These are phyloP conservation scores for Tripterygium wilfordii DNA, from an alignment of 177 flowering plant genomes.

Conservation along the genomic window DNA sequence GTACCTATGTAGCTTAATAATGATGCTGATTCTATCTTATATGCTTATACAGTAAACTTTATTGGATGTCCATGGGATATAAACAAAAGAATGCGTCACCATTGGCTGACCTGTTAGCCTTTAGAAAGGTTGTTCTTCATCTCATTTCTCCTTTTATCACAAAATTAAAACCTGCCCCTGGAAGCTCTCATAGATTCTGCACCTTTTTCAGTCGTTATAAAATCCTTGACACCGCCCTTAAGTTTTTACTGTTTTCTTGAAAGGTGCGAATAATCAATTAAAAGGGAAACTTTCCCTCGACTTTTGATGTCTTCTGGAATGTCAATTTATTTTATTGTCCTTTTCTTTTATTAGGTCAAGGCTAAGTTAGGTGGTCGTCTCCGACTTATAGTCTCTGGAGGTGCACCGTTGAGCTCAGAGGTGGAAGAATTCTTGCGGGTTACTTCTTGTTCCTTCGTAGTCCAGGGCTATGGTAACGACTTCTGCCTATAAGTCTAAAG, in stretches of 20 bases:
- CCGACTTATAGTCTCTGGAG: slow-evolving; percentile 84
- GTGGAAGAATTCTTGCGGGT: slow-evolving; percentile 90
- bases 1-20: background rate
- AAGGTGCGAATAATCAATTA: background rate
- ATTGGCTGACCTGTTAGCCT: slow-evolving; percentile 81
- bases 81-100: slow-evolving; percentile 77
- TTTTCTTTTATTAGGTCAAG: slow-evolving; percentile 45
- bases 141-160: too few species aligned
- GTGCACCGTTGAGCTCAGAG: slow-evolving; percentile 78
- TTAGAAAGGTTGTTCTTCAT: slow-evolving; percentile 64
- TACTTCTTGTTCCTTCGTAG: slow-evolving; percentile 72
- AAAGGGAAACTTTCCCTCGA: background rate
- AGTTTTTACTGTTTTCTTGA: background rate
- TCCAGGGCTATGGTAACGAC: slow-evolving; percentile 84
- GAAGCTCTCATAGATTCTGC: too few species aligned
- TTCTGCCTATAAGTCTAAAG: background rate
- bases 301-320: background rate
- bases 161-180: too few species aligned
- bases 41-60: slow-evolving; percentile 64
- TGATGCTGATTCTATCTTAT: slow-evolving; percentile 2
- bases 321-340: background rate
- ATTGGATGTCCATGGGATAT: slow-evolving; percentile 72
- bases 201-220: too few species aligned
- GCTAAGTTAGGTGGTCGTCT: slow-evolving; percentile 79
- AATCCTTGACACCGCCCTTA: background rate